Evolutionary conservation across 306 rosid species (phyloP).

Genomic region (Prunus mume): DNA sequence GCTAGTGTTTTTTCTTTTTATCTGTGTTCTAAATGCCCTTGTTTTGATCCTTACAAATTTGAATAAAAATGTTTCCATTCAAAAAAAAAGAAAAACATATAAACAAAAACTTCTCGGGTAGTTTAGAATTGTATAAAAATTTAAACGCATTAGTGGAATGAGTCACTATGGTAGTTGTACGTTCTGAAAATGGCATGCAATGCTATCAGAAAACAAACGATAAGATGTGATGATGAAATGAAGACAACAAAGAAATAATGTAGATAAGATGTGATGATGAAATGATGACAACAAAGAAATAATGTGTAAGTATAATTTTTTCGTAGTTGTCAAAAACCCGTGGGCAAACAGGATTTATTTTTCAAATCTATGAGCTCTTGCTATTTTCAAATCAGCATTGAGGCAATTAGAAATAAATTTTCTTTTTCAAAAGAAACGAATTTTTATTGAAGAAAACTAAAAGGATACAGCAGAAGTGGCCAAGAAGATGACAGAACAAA

Average conservation of each 20-base stretch:
- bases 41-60: too few relatives aligned
- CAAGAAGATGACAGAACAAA: too few relatives aligned
- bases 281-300: not conserved
- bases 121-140: not conserved
- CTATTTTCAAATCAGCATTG: not conserved
- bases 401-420: not conserved
- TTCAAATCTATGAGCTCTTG: not conserved
- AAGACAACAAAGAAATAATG: not conserved
- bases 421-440: too few relatives aligned
- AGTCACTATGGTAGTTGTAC: not conserved
- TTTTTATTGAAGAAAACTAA: too few relatives aligned
- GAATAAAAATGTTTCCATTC: too few relatives aligned
- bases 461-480: too few relatives aligned
- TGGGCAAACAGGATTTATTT: not conserved
- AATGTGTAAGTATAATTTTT: not conserved
- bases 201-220: not conserved
- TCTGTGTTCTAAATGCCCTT: too few relatives aligned
- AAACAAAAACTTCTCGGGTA: slow-evolving; percentile 13
- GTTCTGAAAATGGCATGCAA: not conserved
- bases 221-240: not conserved
- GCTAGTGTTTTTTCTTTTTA: too few relatives aligned
- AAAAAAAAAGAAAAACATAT: too few relatives aligned
- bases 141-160: too few relatives aligned
- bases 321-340: not conserved
- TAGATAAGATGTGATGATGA: not conserved